Conservation (phyloP, 202 grass and related monocot genomes). For the Carex arenaria region DNA sequence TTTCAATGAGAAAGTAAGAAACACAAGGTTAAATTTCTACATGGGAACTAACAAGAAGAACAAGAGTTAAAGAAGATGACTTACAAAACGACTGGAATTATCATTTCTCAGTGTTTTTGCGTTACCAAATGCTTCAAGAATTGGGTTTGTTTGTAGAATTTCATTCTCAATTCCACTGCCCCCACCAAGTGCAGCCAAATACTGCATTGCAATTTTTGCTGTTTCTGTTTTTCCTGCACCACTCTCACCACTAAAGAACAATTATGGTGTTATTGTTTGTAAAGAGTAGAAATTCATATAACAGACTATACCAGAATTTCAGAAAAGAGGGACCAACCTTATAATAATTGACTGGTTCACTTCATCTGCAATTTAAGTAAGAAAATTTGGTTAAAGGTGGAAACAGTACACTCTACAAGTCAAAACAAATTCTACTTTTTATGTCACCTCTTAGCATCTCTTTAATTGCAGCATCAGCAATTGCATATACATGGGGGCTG, state of each 20-base stretch:
- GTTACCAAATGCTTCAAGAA: constrained; percentile 57
- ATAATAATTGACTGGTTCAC: constrained; percentile 56
- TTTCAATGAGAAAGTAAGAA: background rate
- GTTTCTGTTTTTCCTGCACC: constrained; percentile 58
- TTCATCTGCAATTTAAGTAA: constrained; percentile 47
- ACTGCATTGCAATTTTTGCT: constrained; percentile 58
- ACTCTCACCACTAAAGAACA: constrained; percentile 45
- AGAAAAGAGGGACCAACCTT: constrained; percentile 28
- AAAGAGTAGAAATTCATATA: constrained; percentile 24
- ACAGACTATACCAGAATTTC: constrained; percentile 23
- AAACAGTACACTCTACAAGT: constrained; percentile 20
- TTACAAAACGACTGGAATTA: constrained; percentile 55
- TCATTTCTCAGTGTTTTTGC: constrained; percentile 50
- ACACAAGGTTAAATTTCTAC: background rate
- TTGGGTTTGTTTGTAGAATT: constrained; percentile 47
- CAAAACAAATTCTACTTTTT: background rate
- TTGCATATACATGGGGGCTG: constrained; percentile 52
- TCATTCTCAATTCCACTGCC: constrained; percentile 50
- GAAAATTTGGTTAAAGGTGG: constrained; percentile 36
- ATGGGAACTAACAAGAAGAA: background rate
- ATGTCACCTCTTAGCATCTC: constrained; percentile 43
- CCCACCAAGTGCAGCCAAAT: constrained; percentile 45
- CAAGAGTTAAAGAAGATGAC: constrained; percentile 5
- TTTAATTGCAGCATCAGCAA: constrained; percentile 41
- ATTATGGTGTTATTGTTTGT: background rate